phyloP scores from a whole-genome alignment of 1,139 yeast species.

The Lipomyces yarrowii region DNA sequence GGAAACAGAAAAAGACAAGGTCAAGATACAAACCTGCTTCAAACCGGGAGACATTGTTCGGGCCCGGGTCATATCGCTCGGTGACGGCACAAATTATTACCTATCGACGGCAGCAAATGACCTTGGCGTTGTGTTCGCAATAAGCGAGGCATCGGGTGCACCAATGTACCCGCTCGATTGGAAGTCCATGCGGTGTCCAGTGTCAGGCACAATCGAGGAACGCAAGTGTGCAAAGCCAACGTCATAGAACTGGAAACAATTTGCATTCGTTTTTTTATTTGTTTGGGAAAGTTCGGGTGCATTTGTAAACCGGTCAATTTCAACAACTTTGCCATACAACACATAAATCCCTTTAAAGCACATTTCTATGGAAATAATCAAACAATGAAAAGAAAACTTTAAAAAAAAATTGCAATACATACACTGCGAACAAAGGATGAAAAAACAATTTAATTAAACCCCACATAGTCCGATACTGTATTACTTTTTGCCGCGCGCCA shows the following conservation, averaged over 20 bases:
- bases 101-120: constrained; percentile 88
- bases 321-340: not conserved
- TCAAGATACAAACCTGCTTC: constrained; percentile 75
- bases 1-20: constrained; percentile 87
- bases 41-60: constrained; percentile 92
- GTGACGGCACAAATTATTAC: constrained; percentile 92
- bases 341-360: not conserved
- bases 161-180: constrained; percentile 91
- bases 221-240: constrained; percentile 95
- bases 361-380: not conserved
- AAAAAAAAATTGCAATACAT: not conserved
- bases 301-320: constrained; percentile 6
- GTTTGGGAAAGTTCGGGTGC: constrained; percentile 31
- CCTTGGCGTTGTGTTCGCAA: constrained; percentile 91
- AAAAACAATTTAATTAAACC: not conserved
- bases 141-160: constrained; percentile 64
- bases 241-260: constrained; percentile 28
- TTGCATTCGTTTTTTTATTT: not conserved
- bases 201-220: constrained; percentile 71
- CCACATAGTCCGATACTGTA: not conserved
- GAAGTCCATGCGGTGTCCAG: constrained; percentile 87
- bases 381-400: not conserved
- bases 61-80: constrained; percentile 74
- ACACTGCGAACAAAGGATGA: not conserved
- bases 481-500: too few species aligned